Evolutionary conservation across 2,329 filamentous ascomycete species (phyloP).

Genomic region (Fusarium sp.): DNA sequence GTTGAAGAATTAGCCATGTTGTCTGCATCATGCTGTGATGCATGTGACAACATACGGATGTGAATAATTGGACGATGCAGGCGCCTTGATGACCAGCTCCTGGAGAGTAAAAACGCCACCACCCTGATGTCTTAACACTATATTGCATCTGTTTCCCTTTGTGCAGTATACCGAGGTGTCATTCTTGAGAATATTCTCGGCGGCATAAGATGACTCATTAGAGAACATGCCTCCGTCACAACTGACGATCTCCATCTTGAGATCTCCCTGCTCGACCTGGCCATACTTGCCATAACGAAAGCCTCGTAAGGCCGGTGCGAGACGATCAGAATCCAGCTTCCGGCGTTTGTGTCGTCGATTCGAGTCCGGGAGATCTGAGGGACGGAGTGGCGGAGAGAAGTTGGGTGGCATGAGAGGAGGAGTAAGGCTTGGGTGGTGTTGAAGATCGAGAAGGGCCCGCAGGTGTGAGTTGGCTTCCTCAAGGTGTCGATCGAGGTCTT

Average conservation of each 20-base stretch:
- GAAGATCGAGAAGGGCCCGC: conserved; percentile 57
- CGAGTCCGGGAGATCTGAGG: conserved; percentile 59
- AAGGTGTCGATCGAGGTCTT: conserved; percentile 55
- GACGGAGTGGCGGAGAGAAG: conserved; percentile 52
- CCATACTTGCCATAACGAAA: conserved; percentile 89
- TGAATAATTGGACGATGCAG: conserved; percentile 79
- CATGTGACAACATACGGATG: conserved; percentile 75
- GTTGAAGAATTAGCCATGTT: conserved; percentile 36
- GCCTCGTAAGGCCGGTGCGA: conserved; percentile 62
- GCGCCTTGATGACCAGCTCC: conserved; percentile 89
- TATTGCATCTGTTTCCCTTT: conserved; percentile 86
- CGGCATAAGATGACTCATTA: conserved; percentile 72
- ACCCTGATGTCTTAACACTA: conserved; percentile 85
- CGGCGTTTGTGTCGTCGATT: conserved; percentile 73
- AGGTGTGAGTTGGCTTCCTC: conserved; percentile 60
- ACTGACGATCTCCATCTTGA: conserved; percentile 89
- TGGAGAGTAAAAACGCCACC: conserved; percentile 84
- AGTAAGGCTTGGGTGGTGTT: conserved; percentile 49
- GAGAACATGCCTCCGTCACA: conserved; percentile 84
- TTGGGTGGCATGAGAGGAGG: conserved; percentile 49
- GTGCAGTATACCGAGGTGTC: conserved; percentile 92
- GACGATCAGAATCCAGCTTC: conserved; percentile 75
- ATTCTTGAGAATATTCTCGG: conserved; percentile 85
- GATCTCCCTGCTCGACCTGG: conserved; percentile 83
- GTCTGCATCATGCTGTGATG: conserved; percentile 17